A percentile compares a stretch with the other conserved stretches of the same genome.
Conservation (phyloP, 2,329 filamentous ascomycete species). For the Nemania sp. region DNA sequence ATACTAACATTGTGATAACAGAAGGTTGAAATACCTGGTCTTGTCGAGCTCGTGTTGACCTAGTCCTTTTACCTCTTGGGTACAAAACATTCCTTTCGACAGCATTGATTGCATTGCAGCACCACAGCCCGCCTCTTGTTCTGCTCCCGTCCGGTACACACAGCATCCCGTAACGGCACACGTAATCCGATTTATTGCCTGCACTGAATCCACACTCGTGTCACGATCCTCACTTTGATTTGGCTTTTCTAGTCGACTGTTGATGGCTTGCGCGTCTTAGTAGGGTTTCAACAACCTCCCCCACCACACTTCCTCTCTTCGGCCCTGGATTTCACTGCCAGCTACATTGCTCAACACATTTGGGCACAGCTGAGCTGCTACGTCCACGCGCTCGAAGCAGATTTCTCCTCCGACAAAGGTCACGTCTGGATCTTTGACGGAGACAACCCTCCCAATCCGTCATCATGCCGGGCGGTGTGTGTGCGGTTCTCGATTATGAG, state of each 20-base stretch:
- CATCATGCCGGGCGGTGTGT: constrained; percentile 80
- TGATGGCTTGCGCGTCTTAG: constrained; percentile 46
- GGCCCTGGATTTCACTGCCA: constrained; percentile 43
- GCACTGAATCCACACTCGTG: background rate
- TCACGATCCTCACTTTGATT: background rate
- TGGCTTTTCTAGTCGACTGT: constrained; percentile 16
- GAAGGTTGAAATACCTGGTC: constrained; percentile 10
- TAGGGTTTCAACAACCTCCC: constrained; percentile 41
- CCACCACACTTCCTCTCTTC: constrained; percentile 41
- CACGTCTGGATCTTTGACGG: constrained; percentile 37
- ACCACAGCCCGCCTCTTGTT: background rate
- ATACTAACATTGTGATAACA: constrained; percentile 4
- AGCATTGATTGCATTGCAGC: constrained; percentile 3
- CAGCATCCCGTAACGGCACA: background rate
- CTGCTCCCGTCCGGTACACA: background rate
- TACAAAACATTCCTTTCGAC: constrained; percentile 16
- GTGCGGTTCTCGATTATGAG: constrained; percentile 93
- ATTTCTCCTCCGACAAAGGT: constrained; percentile 43
- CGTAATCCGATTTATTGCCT: background rate
- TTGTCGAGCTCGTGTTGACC: background rate
- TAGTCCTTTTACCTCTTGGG: constrained; percentile 2
- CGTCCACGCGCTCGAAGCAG: constrained; percentile 49
- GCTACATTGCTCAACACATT: constrained; percentile 32
- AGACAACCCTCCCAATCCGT: constrained; percentile 34
- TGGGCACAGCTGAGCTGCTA: constrained; percentile 35